phyloP scores from a whole-genome alignment of 2,329 filamentous ascomycete species.

The Polytolypa hystricis region DNA sequence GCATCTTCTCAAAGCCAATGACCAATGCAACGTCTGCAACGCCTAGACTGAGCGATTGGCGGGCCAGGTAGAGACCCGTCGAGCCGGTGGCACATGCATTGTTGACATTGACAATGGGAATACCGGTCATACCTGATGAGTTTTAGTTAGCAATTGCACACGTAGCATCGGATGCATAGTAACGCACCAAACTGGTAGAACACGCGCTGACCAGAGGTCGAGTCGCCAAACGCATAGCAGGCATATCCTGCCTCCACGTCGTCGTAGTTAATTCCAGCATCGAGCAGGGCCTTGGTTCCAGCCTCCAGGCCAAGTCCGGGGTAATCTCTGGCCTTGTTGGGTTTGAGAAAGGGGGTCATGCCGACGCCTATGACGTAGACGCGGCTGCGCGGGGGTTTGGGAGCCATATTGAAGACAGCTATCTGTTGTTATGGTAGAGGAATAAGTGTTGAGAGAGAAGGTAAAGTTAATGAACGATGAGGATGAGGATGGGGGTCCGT shows the following conservation, averaged over 20 bases:
- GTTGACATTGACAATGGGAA: constrained; percentile 19
- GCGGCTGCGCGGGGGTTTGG: neutral
- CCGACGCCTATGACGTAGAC: constrained; percentile 18
- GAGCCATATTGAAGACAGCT: neutral
- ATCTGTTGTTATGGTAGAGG: no score
- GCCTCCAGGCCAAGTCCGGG: constrained; percentile 22
- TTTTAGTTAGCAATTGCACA: neutral
- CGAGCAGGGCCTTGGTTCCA: constrained; percentile 17
- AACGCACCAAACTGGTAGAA: constrained; percentile 16
- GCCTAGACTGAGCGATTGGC: constrained; percentile 12
- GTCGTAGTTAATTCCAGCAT: constrained; percentile 18
- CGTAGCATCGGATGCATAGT: neutral
- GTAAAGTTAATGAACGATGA: no score
- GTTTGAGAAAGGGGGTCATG: constrained; percentile 20
- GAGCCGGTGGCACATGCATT: constrained; percentile 18
- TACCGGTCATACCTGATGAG: constrained; percentile 13
- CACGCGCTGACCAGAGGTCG: constrained; percentile 16
- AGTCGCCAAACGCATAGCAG: constrained; percentile 16
- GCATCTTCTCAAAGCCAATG: constrained; percentile 19
- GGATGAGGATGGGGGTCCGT: no score
- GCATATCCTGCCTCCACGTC: constrained; percentile 15
- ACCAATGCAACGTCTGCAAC: constrained; percentile 15
- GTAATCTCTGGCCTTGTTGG: constrained; percentile 22
- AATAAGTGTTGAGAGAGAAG: no score
- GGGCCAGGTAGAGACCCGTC: constrained; percentile 14